Evolutionary conservation across 805 yeast genomes (phyloP).

Genomic region (Scheffersomyces amazonensis): DNA sequence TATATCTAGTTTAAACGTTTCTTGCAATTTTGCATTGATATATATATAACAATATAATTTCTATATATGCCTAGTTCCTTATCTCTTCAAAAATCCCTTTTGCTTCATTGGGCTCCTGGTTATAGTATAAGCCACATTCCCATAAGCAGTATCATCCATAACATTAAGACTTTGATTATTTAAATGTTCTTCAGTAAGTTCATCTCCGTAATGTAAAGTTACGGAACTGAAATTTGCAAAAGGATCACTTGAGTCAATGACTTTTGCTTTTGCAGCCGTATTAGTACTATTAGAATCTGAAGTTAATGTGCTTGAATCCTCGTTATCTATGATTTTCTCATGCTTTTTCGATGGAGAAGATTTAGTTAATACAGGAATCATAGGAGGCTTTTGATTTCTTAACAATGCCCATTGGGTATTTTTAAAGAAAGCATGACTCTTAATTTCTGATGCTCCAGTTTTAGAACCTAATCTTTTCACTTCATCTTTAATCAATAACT

Average conservation of each 20-base stretch:
- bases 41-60: no score
- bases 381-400: constrained; percentile 91
- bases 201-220: constrained; percentile 75
- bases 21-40: no score
- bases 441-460: constrained; percentile 93
- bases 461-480: constrained; percentile 84
- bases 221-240: constrained; percentile 83
- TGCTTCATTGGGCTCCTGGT: constrained; percentile 26
- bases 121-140: constrained; percentile 57
- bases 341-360: constrained; percentile 12
- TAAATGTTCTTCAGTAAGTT: constrained; percentile 24
- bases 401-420: constrained; percentile 92
- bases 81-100: constrained; percentile 31
- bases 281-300: constrained; percentile 15
- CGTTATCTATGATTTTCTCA: constrained; percentile 12
- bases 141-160: constrained; percentile 43
- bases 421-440: constrained; percentile 88
- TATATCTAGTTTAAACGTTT: no score
- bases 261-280: constrained; percentile 7
- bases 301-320: constrained; percentile 3
- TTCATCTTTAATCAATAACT: constrained; percentile 85
- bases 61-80: no score
- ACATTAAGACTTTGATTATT: constrained; percentile 15
- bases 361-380: constrained; percentile 75
- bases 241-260: constrained; percentile 56